Evolutionary conservation across 495 filamentous ascomycete genomes (phyloP).

Genomic region (Sporormia fimetaria): DNA sequence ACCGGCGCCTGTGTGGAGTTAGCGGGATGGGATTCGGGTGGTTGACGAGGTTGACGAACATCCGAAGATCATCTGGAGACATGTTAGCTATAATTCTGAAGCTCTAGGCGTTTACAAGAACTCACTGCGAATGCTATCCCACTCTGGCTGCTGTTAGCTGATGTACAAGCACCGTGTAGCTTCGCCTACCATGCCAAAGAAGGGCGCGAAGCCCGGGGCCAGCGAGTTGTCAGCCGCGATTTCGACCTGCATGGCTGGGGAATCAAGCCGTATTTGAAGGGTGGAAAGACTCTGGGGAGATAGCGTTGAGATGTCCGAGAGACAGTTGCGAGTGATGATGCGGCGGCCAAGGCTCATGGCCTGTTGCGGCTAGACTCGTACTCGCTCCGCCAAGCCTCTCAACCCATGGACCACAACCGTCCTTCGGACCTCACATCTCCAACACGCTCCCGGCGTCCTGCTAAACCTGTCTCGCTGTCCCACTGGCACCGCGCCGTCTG

Average conservation of each 20-base stretch:
- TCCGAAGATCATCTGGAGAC: constrained; percentile 66
- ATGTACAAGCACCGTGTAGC: constrained; percentile 12
- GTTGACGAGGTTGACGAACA: constrained; percentile 43
- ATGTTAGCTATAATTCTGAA: constrained; percentile 5
- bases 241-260: neutral
- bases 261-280: too few relatives aligned
- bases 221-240: constrained; percentile 53
- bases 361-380: too few relatives aligned
- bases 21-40: constrained; percentile 5
- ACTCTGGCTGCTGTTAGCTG: constrained; percentile 42
- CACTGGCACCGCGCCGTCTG: too few relatives aligned
- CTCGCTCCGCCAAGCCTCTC: too few relatives aligned
- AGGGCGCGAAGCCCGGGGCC: constrained; percentile 85
- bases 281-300: too few relatives aligned
- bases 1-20: constrained; percentile 53
- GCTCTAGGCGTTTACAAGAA: constrained; percentile 15
- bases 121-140: constrained; percentile 90
- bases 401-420: too few relatives aligned
- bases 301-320: too few relatives aligned
- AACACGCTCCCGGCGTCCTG: too few relatives aligned
- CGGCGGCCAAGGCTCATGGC: too few relatives aligned
- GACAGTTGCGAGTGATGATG: too few relatives aligned
- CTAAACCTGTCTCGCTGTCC: too few relatives aligned
- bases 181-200: constrained; percentile 84
- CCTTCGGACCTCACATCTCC: too few relatives aligned